Evolutionary conservation across 768 basidiomycete genomes (phyloP).

Genomic region (Scleroderma citrinum): DNA sequence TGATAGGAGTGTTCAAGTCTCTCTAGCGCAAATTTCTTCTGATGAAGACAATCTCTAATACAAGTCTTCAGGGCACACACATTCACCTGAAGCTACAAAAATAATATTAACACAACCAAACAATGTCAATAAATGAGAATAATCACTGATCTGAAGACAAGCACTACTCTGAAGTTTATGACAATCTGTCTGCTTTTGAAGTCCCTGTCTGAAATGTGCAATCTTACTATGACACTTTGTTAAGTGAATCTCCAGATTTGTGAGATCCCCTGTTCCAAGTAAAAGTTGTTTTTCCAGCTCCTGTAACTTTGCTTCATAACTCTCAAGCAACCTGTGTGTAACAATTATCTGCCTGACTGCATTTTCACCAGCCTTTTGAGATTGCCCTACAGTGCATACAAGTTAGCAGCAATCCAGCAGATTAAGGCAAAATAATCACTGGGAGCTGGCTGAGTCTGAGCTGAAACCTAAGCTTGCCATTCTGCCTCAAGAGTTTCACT

Average conservation of each 20-base stretch:
- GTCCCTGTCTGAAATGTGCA: background rate
- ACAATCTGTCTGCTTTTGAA: background rate
- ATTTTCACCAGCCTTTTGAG: background rate
- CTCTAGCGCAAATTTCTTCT: too few relatives aligned
- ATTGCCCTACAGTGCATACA: background rate
- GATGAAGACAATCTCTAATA: too few relatives aligned
- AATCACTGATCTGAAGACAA: constrained; percentile 1
- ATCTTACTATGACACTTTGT: background rate
- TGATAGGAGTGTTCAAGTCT: too few relatives aligned
- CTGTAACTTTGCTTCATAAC: background rate
- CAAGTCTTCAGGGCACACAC: too few relatives aligned
- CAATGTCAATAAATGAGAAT: too few relatives aligned
- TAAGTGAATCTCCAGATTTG: background rate
- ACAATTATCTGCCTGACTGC: background rate
- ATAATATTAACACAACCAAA: too few relatives aligned
- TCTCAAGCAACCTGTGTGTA: background rate
- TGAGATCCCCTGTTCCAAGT: background rate
- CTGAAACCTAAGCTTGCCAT: constrained; percentile 15
- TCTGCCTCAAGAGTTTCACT: constrained; percentile 1
- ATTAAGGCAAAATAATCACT: background rate
- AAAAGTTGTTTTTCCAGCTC: constrained; percentile 5
- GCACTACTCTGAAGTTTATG: constrained; percentile 5
- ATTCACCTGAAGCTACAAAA: too few relatives aligned
- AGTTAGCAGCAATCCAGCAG: background rate
- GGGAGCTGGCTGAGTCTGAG: constrained; percentile 15